A percentile compares a stretch with the other conserved stretches of the same genome.
Evolutionary conservation across 2,329 filamentous ascomycete genomes (phyloP).

Genomic region (Penicillium sclerotigenum): DNA sequence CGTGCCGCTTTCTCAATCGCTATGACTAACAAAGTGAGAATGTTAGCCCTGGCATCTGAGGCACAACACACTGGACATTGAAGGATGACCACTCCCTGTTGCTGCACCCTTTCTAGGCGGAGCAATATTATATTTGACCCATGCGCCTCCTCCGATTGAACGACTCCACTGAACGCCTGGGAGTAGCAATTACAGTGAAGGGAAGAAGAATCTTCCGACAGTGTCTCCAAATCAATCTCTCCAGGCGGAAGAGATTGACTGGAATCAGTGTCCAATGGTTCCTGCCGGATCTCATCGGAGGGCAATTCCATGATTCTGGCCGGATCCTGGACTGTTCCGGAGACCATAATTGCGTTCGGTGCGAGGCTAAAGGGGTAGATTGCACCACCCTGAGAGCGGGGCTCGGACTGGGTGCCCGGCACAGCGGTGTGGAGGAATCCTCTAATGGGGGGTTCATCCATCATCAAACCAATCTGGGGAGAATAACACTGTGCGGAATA

Average conservation of each 20-base stretch:
- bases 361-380: constrained; percentile 1
- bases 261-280: not conserved
- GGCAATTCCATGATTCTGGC: constrained; percentile 9
- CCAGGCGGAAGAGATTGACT: not conserved
- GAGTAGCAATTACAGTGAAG: constrained; percentile 3
- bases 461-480: constrained; percentile 1
- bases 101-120: constrained; percentile 28
- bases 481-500: not conserved
- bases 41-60: constrained; percentile 21
- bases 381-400: not conserved
- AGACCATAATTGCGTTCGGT: constrained; percentile 1
- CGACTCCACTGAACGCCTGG: not conserved
- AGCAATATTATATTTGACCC: constrained; percentile 12
- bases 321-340: not conserved
- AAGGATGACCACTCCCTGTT: constrained; percentile 29
- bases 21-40: constrained; percentile 32
- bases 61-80: constrained; percentile 28
- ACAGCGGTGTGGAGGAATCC: not conserved
- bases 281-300: not conserved
- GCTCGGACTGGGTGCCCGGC: not conserved
- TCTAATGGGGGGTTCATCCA: not conserved
- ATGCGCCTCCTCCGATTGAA: not conserved
- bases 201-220: not conserved
- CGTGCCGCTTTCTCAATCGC: constrained; percentile 31
- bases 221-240: not conserved